phyloP scores from a whole-genome alignment of 352 stramenopile genomes.

The Pythium rishiriense region DNA sequence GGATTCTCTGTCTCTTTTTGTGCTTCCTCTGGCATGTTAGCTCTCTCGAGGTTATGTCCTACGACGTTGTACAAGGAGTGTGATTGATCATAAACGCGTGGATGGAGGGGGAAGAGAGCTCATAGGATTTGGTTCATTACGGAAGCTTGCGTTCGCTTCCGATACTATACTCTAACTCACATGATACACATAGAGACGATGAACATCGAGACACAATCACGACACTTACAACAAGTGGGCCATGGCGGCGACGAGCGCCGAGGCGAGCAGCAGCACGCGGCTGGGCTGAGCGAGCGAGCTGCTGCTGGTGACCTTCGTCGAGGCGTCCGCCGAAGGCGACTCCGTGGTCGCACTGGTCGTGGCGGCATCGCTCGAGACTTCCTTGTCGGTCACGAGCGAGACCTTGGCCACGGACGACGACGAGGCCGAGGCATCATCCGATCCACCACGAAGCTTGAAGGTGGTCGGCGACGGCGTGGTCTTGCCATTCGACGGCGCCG shows the following conservation, averaged over 20 bases:
- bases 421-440: neutral
- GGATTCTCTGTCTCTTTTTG: no score
- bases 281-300: constrained; percentile 5
- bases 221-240: constrained; percentile 12
- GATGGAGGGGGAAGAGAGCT: no score
- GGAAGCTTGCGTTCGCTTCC: constrained; percentile 8
- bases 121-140: neutral
- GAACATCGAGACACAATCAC: neutral
- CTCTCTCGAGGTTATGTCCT: no score
- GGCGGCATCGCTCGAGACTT: constrained; percentile 1
- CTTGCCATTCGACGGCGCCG: constrained; percentile 6
- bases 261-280: constrained; percentile 9
- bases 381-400: constrained; percentile 5
- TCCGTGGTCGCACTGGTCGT: neutral
- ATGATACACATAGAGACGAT: neutral
- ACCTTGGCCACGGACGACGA: neutral
- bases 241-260: constrained; percentile 4
- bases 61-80: no score
- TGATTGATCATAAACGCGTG: no score
- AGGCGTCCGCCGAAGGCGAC: neutral
- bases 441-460: neutral
- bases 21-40: no score
- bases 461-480: constrained; percentile 7
- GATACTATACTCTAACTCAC: neutral
- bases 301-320: constrained; percentile 9